Evolutionary conservation across 1,139 yeast species (phyloP).

Genomic region (Fermentozyma sake): DNA sequence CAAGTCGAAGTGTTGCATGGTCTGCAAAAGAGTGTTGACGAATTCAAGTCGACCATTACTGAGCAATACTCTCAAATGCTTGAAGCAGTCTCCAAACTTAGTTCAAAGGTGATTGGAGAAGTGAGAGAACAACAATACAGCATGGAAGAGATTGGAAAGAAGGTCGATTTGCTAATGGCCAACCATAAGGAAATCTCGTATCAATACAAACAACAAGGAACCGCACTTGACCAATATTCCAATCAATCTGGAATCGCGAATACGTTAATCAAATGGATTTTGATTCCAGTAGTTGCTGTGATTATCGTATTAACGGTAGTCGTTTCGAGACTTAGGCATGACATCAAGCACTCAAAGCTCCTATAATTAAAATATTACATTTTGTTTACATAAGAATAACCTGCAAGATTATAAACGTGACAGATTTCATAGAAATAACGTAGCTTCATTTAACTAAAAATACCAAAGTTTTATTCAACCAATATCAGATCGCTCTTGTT

Average conservation of each 20-base stretch:
- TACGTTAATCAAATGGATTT: conserved; percentile 33
- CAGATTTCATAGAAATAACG: too few species aligned
- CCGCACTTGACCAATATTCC: conserved; percentile 8
- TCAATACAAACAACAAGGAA: conserved; percentile 20
- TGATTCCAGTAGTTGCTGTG: conserved; percentile 38
- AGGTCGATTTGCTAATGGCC: conserved; percentile 41
- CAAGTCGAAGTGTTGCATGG: conserved; percentile 13
- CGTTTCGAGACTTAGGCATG: conserved; percentile 47
- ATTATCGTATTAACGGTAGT: conserved; percentile 34
- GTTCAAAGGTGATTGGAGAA: conserved; percentile 41
- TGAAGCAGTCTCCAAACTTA: conserved; percentile 28
- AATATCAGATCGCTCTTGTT: too few species aligned
- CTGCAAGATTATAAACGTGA: too few species aligned
- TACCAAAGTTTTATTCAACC: too few species aligned
- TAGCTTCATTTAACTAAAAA: too few species aligned
- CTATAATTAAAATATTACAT: conserved; percentile 22
- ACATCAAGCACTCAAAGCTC: conserved; percentile 52
- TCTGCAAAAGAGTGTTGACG: conserved; percentile 16
- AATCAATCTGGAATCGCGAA: conserved; percentile 14
- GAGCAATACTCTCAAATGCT: conserved; percentile 35
- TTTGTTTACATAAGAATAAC: too few species aligned
- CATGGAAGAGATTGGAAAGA: conserved; percentile 30
- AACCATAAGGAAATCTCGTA: conserved; percentile 37
- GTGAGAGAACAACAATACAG: conserved; percentile 41
- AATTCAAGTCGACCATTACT: conserved; percentile 24